Conservation (phyloP, 495 filamentous ascomycete species). For the Cladorrhinum samala region DNA sequence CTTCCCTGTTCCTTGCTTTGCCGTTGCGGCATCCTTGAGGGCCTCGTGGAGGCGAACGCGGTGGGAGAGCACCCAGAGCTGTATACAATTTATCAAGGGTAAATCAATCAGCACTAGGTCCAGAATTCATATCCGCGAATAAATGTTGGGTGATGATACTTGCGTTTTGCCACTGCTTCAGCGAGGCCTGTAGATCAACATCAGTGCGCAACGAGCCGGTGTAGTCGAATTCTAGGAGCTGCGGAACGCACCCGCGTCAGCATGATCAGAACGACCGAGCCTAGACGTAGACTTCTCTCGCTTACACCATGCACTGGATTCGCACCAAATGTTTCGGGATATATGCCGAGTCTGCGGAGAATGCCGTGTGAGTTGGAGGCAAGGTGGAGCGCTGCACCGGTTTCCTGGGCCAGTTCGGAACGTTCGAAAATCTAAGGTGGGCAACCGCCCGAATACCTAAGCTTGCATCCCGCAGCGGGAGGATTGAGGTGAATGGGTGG, state of each 20-base stretch:
- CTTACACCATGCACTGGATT: conserved; percentile 7
- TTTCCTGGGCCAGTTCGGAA: conserved; percentile 1
- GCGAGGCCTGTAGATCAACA: not conserved
- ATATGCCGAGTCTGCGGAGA: conserved; percentile 2
- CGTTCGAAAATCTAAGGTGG: conserved; percentile 3
- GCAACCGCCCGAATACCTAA: too few relatives aligned
- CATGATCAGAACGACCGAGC: too few relatives aligned
- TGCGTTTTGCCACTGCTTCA: conserved; percentile 2
- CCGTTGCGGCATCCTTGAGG: not conserved
- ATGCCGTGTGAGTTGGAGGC: conserved; percentile 8
- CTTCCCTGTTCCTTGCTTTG: not conserved
- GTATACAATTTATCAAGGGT: not conserved
- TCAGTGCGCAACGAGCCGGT: not conserved
- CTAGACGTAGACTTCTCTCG: not conserved
- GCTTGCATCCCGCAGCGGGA: too few relatives aligned
- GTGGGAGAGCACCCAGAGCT: conserved; percentile 8
- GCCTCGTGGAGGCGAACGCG: conserved; percentile 7
- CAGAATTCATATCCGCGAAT: not conserved
- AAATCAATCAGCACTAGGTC: not conserved
- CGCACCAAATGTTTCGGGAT: conserved; percentile 5
- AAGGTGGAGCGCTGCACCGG: conserved; percentile 5
- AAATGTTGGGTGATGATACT: not conserved
- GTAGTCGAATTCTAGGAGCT: conserved; percentile 1
- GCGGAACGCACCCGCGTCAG: not conserved
- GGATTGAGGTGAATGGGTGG: too few relatives aligned